phyloP scores from a whole-genome alignment of 495 filamentous ascomycete species.

The Beverwykella pulmonaria region DNA sequence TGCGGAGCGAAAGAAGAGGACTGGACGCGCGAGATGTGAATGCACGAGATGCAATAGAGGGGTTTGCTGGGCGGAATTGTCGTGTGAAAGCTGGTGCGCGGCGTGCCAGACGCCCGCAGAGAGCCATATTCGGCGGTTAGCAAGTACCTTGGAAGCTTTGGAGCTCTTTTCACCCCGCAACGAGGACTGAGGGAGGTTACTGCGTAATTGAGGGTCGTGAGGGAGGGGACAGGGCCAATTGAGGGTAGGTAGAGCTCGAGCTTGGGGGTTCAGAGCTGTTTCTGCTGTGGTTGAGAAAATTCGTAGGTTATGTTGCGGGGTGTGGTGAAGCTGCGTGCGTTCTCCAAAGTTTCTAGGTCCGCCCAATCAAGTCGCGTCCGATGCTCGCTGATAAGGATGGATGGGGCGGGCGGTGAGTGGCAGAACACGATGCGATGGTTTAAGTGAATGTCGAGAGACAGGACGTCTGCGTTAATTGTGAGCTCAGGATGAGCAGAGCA shows the following conservation, averaged over 20 bases:
- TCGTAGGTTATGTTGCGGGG: conserved; percentile 8
- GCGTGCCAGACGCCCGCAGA: conserved; percentile 40
- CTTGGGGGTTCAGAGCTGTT: background rate
- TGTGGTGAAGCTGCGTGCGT: conserved; percentile 3
- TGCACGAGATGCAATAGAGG: conserved; percentile 22
- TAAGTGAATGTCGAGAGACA: background rate
- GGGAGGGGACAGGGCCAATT: conserved; percentile 16
- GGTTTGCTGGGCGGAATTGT: conserved; percentile 19
- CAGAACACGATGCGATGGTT: background rate
- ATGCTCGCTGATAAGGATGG: conserved; percentile 12
- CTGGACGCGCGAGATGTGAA: conserved; percentile 23
- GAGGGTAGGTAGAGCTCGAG: conserved; percentile 15
- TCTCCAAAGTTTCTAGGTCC: conserved; percentile 9
- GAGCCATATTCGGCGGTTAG: conserved; percentile 37
- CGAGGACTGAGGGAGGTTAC: background rate
- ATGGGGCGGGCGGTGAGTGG: background rate
- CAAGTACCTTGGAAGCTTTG: conserved; percentile 17
- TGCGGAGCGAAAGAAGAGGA: conserved; percentile 16
- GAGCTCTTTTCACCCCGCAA: conserved; percentile 19
- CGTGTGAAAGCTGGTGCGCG: conserved; percentile 32
- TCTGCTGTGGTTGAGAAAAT: conserved; percentile 15
- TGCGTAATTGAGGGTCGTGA: background rate
- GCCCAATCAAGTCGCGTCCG: conserved; percentile 27
- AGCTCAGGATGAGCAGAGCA: background rate
- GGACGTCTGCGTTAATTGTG: background rate